Percentiles rank a stretch among this genome's conserved stretches.
Conservation (phyloP, 1,139 yeast genomes). For the Diutina neorugosa region DNA sequence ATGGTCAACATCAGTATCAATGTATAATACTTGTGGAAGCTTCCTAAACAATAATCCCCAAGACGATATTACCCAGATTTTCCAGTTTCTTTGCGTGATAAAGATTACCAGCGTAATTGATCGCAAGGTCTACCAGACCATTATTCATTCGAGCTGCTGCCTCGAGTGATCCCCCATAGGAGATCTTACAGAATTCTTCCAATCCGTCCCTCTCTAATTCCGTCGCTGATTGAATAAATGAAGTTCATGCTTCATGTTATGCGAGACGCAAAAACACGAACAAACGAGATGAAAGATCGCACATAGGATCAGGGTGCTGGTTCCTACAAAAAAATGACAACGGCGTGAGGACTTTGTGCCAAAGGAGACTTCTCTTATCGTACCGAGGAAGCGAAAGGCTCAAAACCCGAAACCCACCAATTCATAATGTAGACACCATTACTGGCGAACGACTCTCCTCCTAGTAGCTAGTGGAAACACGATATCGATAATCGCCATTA, state of each 20-base stretch:
- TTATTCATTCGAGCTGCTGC: slow-evolving; percentile 4
- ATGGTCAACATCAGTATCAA: slow-evolving; percentile 3
- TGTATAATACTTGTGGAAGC: neutral
- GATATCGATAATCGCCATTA: no score
- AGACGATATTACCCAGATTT: neutral
- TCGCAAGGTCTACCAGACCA: neutral
- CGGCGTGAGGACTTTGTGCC: no score
- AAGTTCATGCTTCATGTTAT: neutral
- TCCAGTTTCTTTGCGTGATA: slow-evolving; percentile 4
- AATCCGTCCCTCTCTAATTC: no score
- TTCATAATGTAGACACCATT: no score
- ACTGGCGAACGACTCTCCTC: no score
- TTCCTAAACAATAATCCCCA: slow-evolving; percentile 1
- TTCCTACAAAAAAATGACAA: no score
- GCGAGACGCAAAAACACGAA: neutral
- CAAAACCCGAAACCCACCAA: no score
- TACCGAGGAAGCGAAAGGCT: no score
- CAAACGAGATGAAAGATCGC: neutral
- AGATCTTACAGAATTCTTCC: slow-evolving; percentile 1
- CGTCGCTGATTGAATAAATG: no score
- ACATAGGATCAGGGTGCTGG: neutral
- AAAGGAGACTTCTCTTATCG: no score
- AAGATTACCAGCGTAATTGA: neutral
- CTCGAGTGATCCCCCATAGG: neutral
- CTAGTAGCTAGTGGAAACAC: no score